Base-by-base conservation (phyloP, 768 basidiomycete genomes). In the Sarcodon aspratus region DNA sequence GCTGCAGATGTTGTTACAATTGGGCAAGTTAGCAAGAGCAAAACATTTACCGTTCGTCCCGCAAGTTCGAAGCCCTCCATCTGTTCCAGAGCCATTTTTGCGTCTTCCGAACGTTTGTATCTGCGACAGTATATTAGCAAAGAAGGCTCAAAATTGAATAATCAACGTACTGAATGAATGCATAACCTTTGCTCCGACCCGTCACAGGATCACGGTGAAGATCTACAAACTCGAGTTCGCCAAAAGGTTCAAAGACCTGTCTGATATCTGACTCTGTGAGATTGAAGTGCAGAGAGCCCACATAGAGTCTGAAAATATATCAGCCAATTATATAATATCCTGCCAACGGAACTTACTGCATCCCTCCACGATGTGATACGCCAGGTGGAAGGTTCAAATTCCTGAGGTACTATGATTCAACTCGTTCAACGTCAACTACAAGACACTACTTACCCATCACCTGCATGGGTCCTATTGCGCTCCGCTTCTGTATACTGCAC, bases 41-140 rank as follows among this genome's bases (percentile, higher is more conserved):
- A 45, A 37, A 34, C 7, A 67, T 80, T 54, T 61, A 93, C 92
- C 52, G 85, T 87, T 50, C 96, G 82, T 36, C 96, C 96, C 47
- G 96, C 96, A 50, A 99, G 76, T 59, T 96, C 92, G 61, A 99
- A 99, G 31, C 91, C 91, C 71, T 98, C 94, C 96, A 99, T 99
- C 58, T 97, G 91, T 60, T 96, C 92, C 40, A 99, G 66, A 21
- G 96, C 96, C 83, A 94, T 94, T 63, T 86, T 85, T 21, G 96
- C 95, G 62, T 97, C 90, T 62, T 92, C 87, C n/a, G 79, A 70
- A 46, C 90, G 75, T 61, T 89, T 90, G 64, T 92, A 94, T 64
- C 89, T 93, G 50, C 27, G 31, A n/a, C 33, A 48, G 38, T 27
- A 33, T 32, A 31, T 36, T 11, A 38, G 17, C 55, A 21, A 46